Evolutionary conservation across 768 basidiomycete species (phyloP), one percentile per base, ranked within the genome.

Genomic region (Rickenella mellea): DNA sequence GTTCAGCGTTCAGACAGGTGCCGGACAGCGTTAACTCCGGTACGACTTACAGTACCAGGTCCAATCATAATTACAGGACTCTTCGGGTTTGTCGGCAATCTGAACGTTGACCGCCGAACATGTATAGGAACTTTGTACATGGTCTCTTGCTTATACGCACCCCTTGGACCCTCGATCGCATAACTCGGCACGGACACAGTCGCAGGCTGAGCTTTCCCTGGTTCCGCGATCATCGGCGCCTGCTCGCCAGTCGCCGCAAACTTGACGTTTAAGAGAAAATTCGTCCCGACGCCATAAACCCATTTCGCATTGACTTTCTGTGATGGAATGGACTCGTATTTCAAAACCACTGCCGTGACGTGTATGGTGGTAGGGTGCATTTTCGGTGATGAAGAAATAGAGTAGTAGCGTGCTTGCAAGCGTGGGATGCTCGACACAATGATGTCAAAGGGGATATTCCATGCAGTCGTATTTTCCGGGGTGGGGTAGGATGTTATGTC

Each of bases 51-150:
- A 44, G 93, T 99, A 41, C 96, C 96, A 47, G 96, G 96, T 30
- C 96, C 96, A 59, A 99, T 78, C 96, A 99, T 98, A 63, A 99
- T 89, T 39, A 99, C 84, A 2, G 96, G 96, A 46, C 87, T 94
- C 72, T 96, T 97, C 27, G 96, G 96, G 59, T 91, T 92, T 14
- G 96, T 98, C 7, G 96, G 96, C 39, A 99, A 68, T 39, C 96
- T 74, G 80, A 99, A 99, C 2, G 94, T 98, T 12, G 91, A 94
- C 37, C 96, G 78, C 42, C 96, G 76, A 46, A 99, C 90, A 55
- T 99, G 96, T 41, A 98, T 73, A 7, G 96, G 96, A 0, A 86
- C 78, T 62, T 88, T 88, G 69, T 80, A 92, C 22, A 78, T 61
- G 6, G 66, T 69, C 14, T 79, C 80, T 30, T 66, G 69, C 64